Conservation (phyloP, 2,329 filamentous ascomycete genomes). For the Coniochaeta hoffmannii region DNA sequence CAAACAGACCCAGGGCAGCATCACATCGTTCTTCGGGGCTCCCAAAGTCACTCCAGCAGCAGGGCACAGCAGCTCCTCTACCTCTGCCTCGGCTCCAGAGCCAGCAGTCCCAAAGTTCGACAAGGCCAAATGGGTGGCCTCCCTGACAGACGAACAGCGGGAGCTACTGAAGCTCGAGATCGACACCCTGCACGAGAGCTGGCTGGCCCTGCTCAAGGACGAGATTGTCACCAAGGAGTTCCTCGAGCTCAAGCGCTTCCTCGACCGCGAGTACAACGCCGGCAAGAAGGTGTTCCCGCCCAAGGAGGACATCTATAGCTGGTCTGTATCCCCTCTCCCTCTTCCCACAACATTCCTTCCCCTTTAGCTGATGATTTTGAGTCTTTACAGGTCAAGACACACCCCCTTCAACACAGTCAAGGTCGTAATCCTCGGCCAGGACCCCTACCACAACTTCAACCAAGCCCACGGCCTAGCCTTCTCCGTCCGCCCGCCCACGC, state of each 20-base stretch:
- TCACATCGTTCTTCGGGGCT: slow-evolving; percentile 81
- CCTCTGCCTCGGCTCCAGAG: slow-evolving; percentile 17
- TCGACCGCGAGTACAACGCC: slow-evolving; percentile 66
- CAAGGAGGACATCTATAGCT: slow-evolving; percentile 84
- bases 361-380: background rate
- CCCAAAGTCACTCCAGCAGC: slow-evolving; percentile 45
- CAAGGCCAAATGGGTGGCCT: slow-evolving; percentile 82
- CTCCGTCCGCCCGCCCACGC: slow-evolving; percentile 83
- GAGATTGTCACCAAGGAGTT: slow-evolving; percentile 76
- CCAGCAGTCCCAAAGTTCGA: slow-evolving; percentile 55
- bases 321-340: slow-evolving; percentile 46
- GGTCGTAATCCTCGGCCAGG: slow-evolving; percentile 88
- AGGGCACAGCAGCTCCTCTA: slow-evolving; percentile 7
- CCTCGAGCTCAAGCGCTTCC: slow-evolving; percentile 77
- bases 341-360: background rate
- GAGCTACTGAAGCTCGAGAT: slow-evolving; percentile 82
- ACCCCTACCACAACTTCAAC: slow-evolving; percentile 92
- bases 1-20: slow-evolving; percentile 72
- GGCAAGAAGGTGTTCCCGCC: slow-evolving; percentile 83
- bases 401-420: slow-evolving; percentile 86
- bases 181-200: slow-evolving; percentile 83
- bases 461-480: slow-evolving; percentile 97
- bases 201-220: slow-evolving; percentile 83
- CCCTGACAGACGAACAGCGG: slow-evolving; percentile 73
- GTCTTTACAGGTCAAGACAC: slow-evolving; percentile 75